Conservation (phyloP, 805 yeast species). For the Cyberlindnera sargentensis region DNA sequence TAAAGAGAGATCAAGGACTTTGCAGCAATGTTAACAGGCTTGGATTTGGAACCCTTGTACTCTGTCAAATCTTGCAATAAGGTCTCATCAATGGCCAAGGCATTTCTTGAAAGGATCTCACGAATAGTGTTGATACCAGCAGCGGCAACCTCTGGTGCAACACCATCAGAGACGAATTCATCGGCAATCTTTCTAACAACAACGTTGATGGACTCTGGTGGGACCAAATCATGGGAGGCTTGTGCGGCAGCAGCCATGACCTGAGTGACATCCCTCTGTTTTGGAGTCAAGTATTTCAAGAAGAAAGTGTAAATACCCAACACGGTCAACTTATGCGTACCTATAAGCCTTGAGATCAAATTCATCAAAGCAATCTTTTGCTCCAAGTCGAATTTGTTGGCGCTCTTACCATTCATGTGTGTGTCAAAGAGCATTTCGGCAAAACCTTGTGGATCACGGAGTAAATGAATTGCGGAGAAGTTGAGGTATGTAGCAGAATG, state of each 20-base stretch:
- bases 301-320: constrained; percentile 86
- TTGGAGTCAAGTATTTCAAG: constrained; percentile 86
- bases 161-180: constrained; percentile 98
- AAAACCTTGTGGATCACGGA: constrained; percentile 97
- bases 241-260: constrained; percentile 97
- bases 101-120: constrained; percentile 89
- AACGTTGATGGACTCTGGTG: constrained; percentile 81
- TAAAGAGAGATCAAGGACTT: constrained; percentile 77
- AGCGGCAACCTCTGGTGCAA: constrained; percentile 94
- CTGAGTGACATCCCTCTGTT: constrained; percentile 90
- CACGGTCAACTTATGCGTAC: constrained; percentile 89
- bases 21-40: constrained; percentile 93
- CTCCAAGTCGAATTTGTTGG: constrained; percentile 71
- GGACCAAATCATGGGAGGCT: constrained; percentile 93
- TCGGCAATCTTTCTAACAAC: constrained; percentile 91
- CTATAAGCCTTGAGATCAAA: constrained; percentile 79
- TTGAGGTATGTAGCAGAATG: constrained; percentile 67
- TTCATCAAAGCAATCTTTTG: constrained; percentile 88
- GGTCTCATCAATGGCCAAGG: constrained; percentile 85
- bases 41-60: constrained; percentile 89
- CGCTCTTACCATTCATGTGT: constrained; percentile 64
- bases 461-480: constrained; percentile 88
- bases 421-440: constrained; percentile 75
- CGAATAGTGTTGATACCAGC: constrained; percentile 96
- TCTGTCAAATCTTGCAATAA: constrained; percentile 83